These are phyloP conservation scores for Penicillium sp. DNA, from an alignment of 2,329 filamentous ascomycete species.

Conservation along the genomic window DNA sequence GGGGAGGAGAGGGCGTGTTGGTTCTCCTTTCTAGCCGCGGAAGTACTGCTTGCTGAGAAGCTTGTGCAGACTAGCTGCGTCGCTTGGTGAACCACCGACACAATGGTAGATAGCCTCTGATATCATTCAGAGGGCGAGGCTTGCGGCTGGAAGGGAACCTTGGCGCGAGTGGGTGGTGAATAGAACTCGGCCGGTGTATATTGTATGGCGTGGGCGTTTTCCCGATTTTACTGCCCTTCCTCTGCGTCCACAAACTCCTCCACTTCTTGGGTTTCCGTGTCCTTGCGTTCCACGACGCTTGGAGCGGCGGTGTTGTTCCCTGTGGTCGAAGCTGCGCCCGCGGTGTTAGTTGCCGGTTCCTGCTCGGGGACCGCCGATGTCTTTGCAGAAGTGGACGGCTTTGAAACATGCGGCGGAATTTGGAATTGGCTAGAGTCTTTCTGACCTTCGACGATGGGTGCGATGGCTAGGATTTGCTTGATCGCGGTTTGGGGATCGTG, in stretches of 20 bases:
- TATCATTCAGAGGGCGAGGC: background rate
- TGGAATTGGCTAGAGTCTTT: constrained; percentile 56
- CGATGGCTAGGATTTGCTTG: constrained; percentile 83
- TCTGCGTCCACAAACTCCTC: constrained; percentile 49
- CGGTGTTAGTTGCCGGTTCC: constrained; percentile 21
- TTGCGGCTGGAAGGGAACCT: background rate
- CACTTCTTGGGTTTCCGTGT: constrained; percentile 41
- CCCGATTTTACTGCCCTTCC: constrained; percentile 23
- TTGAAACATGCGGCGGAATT: constrained; percentile 53
- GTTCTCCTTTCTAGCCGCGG: constrained; percentile 8
- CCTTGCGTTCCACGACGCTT: constrained; percentile 35
- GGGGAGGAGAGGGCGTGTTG: constrained; percentile 6
- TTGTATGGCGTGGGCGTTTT: background rate
- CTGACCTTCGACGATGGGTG: constrained; percentile 81
- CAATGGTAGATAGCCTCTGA: constrained; percentile 2
- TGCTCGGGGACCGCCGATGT: constrained; percentile 11
- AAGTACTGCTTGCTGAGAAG: constrained; percentile 5
- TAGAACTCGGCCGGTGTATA: background rate
- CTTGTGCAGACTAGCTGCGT: constrained; percentile 28
- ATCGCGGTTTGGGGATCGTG: constrained; percentile 68
- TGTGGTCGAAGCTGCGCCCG: constrained; percentile 14
- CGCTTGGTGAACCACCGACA: constrained; percentile 8
- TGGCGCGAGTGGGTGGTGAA: constrained; percentile 2
- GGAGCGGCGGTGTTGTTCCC: constrained; percentile 8
- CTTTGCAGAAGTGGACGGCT: constrained; percentile 1